phyloP scores from a whole-genome alignment of 2,329 filamentous ascomycete species.

The Diplodia corticola region DNA sequence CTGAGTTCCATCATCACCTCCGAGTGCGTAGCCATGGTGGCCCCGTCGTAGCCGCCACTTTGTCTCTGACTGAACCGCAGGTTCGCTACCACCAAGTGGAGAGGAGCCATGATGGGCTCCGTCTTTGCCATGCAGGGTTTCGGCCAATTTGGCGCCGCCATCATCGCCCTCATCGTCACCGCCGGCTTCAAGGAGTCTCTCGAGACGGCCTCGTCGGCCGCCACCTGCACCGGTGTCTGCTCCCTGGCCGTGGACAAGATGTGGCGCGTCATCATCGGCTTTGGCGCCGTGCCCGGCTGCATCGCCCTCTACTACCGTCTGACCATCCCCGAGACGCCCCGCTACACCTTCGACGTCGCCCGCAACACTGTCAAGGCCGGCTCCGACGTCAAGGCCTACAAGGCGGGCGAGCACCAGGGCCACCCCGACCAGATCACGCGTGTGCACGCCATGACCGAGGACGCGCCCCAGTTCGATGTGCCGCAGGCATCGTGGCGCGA shows the following conservation, averaged over 20 bases:
- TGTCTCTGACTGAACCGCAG: not conserved
- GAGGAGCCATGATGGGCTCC: constrained; percentile 82
- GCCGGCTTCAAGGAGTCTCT: constrained; percentile 69
- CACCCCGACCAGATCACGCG: constrained; percentile 66
- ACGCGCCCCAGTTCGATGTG: constrained; percentile 57
- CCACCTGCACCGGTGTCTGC: constrained; percentile 64
- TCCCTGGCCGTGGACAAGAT: constrained; percentile 78
- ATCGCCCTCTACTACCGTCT: constrained; percentile 83
- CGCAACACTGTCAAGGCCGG: constrained; percentile 73
- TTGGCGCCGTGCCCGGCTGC: constrained; percentile 76
- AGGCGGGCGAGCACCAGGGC: constrained; percentile 63
- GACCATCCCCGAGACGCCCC: constrained; percentile 83
- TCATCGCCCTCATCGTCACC: constrained; percentile 74
- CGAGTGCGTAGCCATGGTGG: constrained; percentile 50
- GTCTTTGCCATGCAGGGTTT: constrained; percentile 89
- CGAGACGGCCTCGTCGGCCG: constrained; percentile 50
- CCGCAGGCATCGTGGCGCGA: constrained; percentile 72
- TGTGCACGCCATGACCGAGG: constrained; percentile 57
- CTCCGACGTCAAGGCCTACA: constrained; percentile 73
- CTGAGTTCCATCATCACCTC: constrained; percentile 82
- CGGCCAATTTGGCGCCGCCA: constrained; percentile 73
- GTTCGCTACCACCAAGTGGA: constrained; percentile 81
- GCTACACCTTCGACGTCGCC: constrained; percentile 82
- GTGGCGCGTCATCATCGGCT: constrained; percentile 80
- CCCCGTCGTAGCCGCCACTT: too few species aligned